Base-by-base conservation (phyloP, 768 basidiomycete genomes). In the Hericium coralloides region DNA sequence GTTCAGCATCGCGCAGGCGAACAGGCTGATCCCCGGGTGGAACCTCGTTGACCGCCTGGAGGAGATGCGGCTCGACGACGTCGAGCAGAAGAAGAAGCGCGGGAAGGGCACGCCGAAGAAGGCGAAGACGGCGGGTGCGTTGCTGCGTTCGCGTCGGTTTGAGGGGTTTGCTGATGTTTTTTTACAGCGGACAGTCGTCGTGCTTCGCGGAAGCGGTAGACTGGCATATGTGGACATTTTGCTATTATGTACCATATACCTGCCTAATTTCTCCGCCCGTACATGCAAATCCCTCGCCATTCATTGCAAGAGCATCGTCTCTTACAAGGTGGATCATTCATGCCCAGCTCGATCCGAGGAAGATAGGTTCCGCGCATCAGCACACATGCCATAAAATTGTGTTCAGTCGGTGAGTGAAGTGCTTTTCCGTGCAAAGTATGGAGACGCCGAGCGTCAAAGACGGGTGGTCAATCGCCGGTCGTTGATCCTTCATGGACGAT, bases 21-120 rank as follows among this genome's bases (percentile, higher is more conserved):
- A 75, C 2, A 74, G 74, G 38, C 45, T 52, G 38, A 50, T 51
- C 12, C 58, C 55, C 3, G 64, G 65, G 10, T 64, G 61, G 56
- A 58, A 83, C 60, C 67, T 92, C 41, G 75, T 82, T 23, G 79
- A 92, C 64, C 77, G 80, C 53, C 76, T 78, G 38, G 90, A 92
- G 72, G 76, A 79, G 60, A 80, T 84, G 70, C 74, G 89, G 52
- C 53, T 88, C 50, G 75, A 78, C 69, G 89, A 92, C 64, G 78
- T 91, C 5, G 79, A 80, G 63, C 78, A 82, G 56, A 77, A 74
- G 67, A 87, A 80, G 70, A 80, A 75, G 64, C 80, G 90, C 76
- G 90, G 90, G 26, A 92, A 92, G 72, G 90, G 89, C 48, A 79
- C 84, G 20, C 91, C 91, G 55, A 82, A 85, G 73, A 92, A 92